phyloP scores from a whole-genome alignment of 371 early-diverging fungal genomes.

The Amoeboaphelidium occidentale region DNA sequence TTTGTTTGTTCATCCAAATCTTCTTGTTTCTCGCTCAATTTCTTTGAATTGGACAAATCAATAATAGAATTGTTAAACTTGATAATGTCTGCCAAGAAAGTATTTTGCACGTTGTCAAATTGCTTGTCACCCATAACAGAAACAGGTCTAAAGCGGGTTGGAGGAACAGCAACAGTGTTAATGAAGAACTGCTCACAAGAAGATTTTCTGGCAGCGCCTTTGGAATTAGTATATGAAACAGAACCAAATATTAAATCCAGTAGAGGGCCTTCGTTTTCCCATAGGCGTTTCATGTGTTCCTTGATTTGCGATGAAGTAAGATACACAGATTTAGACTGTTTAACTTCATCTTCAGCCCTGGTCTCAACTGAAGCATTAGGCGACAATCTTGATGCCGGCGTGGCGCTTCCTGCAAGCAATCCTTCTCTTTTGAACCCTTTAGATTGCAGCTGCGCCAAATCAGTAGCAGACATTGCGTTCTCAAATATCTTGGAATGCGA shows the following conservation, averaged over 20 bases:
- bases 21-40: too few relatives aligned
- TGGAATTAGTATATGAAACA: background rate
- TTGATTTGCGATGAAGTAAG: slow-evolving; percentile 59
- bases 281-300: slow-evolving; percentile 43
- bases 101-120: slow-evolving; percentile 90
- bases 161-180: slow-evolving; percentile 77
- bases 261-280: slow-evolving; percentile 40
- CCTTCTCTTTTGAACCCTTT: too few relatives aligned
- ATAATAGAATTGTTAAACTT: slow-evolving; percentile 44
- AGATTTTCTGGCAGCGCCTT: slow-evolving; percentile 6
- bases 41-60: too few relatives aligned
- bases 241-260: slow-evolving; percentile 45
- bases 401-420: too few relatives aligned
- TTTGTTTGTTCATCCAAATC: slow-evolving; percentile 14
- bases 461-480: slow-evolving; percentile 40
- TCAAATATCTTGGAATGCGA: slow-evolving; percentile 68
- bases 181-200: slow-evolving; percentile 79
- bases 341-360: background rate
- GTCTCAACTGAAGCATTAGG: background rate
- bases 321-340: slow-evolving; percentile 10
- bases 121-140: slow-evolving; percentile 59
- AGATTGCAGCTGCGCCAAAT: slow-evolving; percentile 24
- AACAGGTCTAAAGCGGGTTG: slow-evolving; percentile 89
- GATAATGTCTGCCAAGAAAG: slow-evolving; percentile 54
- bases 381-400: too few relatives aligned